phyloP scores from a whole-genome alignment of 495 filamentous ascomycete species.

The Podospora fimiseda region DNA sequence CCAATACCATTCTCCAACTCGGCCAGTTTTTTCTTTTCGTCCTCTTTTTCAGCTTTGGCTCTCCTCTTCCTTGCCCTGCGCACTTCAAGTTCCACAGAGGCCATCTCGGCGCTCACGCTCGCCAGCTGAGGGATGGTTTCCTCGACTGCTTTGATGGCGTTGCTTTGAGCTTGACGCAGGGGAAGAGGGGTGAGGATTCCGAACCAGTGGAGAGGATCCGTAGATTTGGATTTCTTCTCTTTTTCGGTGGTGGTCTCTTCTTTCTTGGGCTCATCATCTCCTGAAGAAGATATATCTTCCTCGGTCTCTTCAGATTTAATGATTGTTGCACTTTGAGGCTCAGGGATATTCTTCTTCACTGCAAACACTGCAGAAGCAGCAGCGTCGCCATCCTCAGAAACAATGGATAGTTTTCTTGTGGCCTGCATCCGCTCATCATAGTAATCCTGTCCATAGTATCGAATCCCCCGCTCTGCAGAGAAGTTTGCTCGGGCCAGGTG shows the following conservation, averaged over 20 bases:
- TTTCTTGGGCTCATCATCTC: background rate
- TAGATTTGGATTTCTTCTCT: background rate
- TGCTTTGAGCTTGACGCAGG: slow-evolving; percentile 53
- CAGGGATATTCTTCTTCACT: background rate
- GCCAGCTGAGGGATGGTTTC: slow-evolving; percentile 40
- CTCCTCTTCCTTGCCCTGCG: slow-evolving; percentile 45
- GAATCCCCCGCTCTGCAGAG: slow-evolving; percentile 52
- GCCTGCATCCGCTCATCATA: slow-evolving; percentile 73
- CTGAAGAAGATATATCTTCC: slow-evolving; percentile 1
- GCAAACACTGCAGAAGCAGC: background rate
- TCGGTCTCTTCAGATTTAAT: too few relatives aligned
- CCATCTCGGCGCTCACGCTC: slow-evolving; percentile 42
- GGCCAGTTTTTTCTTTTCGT: slow-evolving; percentile 13
- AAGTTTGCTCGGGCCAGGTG: slow-evolving; percentile 67
- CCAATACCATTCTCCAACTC: slow-evolving; percentile 2
- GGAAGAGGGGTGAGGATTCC: slow-evolving; percentile 57
- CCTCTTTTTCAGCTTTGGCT: slow-evolving; percentile 35
- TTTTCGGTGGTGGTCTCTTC: slow-evolving; percentile 1
- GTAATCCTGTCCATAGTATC: slow-evolving; percentile 56
- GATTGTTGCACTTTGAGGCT: too few relatives aligned
- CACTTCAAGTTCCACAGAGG: slow-evolving; percentile 42
- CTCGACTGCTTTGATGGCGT: slow-evolving; percentile 38
- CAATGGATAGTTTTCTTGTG: slow-evolving; percentile 16
- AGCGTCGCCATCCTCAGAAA: background rate
- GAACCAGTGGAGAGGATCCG: slow-evolving; percentile 64